Conservation (phyloP, 768 basidiomycete species). For the Ramaria sp. region DNA sequence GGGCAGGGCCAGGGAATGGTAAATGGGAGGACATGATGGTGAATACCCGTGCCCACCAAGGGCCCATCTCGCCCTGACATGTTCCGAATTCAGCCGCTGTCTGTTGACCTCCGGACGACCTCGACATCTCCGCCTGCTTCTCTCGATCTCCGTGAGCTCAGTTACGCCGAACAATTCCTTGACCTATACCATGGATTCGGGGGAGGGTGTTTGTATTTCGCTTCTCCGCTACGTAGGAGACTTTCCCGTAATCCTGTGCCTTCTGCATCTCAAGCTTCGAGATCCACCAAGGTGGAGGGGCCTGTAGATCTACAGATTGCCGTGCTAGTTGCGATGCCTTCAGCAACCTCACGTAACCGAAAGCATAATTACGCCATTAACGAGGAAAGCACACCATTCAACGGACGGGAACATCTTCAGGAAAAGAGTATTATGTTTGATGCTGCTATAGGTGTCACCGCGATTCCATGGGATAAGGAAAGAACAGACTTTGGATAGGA, state of each 20-base stretch:
- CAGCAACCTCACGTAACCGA: background rate
- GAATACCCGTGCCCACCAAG: background rate
- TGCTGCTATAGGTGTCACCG: constrained; percentile 2
- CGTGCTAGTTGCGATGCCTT: constrained; percentile 6
- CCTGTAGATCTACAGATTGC: constrained; percentile 3
- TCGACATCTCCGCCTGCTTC: background rate
- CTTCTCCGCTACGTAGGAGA: background rate
- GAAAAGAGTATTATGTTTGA: background rate
- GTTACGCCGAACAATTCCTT: background rate
- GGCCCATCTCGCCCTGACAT: background rate
- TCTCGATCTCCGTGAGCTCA: background rate
- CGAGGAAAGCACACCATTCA: background rate
- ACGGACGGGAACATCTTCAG: background rate
- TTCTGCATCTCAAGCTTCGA: background rate
- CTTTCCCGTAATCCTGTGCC: background rate
- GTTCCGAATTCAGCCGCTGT: constrained; percentile 1
- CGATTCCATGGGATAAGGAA: constrained; percentile 5
- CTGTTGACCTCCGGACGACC: background rate
- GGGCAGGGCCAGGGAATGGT: background rate
- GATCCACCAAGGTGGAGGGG: background rate
- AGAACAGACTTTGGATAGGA: constrained; percentile 1
- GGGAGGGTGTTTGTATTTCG: background rate
- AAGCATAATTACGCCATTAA: background rate
- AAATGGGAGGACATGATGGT: constrained; percentile 7
- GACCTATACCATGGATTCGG: background rate